These are phyloP conservation scores for Neofusicoccum ribis DNA, from an alignment of 2,329 filamentous ascomycete genomes.

Conservation along the genomic window DNA sequence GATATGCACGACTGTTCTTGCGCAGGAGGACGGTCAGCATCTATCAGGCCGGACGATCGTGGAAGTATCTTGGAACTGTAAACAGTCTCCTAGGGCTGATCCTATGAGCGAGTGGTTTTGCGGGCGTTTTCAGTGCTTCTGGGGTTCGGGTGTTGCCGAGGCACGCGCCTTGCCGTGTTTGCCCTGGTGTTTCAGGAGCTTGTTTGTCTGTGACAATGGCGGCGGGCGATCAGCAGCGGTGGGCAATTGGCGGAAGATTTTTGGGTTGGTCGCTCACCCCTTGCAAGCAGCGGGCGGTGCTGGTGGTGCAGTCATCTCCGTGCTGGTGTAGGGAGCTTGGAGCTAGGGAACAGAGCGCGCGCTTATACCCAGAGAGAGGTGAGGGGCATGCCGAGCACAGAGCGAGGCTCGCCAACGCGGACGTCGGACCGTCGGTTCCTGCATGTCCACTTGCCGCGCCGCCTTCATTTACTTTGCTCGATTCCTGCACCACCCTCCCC, in stretches of 20 bases:
- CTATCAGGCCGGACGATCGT: no score
- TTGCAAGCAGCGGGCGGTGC: background rate
- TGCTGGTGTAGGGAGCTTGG: background rate
- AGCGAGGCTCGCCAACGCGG: slow-evolving; percentile 6
- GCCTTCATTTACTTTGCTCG: background rate
- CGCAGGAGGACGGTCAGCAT: no score
- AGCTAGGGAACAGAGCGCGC: background rate
- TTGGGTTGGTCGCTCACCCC: background rate
- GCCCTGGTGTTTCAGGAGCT: slow-evolving; percentile 1
- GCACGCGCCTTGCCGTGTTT: background rate
- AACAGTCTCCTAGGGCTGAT: background rate
- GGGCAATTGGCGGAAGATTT: slow-evolving; percentile 9
- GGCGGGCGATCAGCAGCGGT: background rate
- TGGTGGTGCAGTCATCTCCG: background rate
- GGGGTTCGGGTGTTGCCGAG: background rate
- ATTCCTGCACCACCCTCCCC: background rate
- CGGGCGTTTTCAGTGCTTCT: background rate
- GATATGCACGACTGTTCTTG: no score
- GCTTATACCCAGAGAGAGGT: background rate
- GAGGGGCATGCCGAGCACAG: background rate
- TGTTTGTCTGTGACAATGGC: slow-evolving; percentile 4
- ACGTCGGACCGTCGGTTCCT: slow-evolving; percentile 11
- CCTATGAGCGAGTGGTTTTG: background rate
- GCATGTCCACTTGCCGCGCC: background rate
- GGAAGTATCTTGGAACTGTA: background rate